Conservation (phyloP, 1,284 basidiomycete genomes). For the Termitomyces sp. region DNA sequence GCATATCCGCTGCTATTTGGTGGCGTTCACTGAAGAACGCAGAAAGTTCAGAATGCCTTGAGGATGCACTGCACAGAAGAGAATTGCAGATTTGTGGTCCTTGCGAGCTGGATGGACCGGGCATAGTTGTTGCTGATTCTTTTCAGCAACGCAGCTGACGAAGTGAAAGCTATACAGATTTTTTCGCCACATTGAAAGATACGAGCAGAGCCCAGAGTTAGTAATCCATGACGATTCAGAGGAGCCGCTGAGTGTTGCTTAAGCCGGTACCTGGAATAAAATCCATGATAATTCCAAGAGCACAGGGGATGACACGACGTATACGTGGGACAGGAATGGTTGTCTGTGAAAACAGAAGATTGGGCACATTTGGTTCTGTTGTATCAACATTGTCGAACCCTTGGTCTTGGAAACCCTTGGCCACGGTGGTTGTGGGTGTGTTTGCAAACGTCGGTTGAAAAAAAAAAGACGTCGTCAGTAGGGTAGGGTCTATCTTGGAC, state of each 20-base stretch:
- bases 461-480: neutral
- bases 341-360: constrained; percentile 18
- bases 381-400: neutral
- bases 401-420: neutral
- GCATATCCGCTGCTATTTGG: neutral
- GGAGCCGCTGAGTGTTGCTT: constrained; percentile 16
- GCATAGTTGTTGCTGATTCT: neutral
- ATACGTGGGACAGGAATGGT: constrained; percentile 24
- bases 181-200: neutral
- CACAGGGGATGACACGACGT: constrained; percentile 13
- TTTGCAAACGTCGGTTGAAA: neutral
- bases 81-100: constrained; percentile 2
- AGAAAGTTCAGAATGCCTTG: neutral
- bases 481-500: neutral
- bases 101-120: neutral
- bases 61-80: neutral
- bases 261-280: too few species aligned
- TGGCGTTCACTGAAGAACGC: neutral
- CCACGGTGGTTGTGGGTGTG: neutral
- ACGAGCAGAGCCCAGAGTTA: neutral
- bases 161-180: constrained; percentile 24
- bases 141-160: constrained; percentile 22
- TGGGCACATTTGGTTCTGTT: constrained; percentile 18
- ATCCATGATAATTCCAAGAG: constrained; percentile 13
- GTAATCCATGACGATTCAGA: constrained; percentile 9